These are phyloP conservation scores for Ceratocystis ficicola DNA, from an alignment of 2,329 filamentous ascomycete species.

Conservation along the genomic window DNA sequence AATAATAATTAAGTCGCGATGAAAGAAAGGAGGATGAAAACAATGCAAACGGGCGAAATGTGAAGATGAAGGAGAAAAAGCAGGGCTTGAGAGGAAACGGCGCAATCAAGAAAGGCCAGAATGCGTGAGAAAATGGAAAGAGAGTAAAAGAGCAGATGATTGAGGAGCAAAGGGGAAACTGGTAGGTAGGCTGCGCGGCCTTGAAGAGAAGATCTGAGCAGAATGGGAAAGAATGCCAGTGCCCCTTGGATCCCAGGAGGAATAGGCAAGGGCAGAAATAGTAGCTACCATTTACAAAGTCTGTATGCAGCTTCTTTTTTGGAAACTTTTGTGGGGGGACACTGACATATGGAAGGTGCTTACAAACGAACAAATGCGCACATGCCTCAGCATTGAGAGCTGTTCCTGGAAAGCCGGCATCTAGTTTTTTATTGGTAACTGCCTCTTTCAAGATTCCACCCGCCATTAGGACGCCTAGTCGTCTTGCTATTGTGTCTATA, in stretches of 20 bases:
- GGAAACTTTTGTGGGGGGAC: background rate
- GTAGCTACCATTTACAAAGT: background rate
- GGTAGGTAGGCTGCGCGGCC: background rate
- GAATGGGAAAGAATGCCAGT: constrained; percentile 12
- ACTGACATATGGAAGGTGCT: background rate
- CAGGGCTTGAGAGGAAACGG: too few relatives aligned
- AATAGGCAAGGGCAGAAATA: constrained; percentile 11
- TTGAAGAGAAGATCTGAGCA: constrained; percentile 6
- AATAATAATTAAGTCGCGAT: background rate
- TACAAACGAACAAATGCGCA: background rate
- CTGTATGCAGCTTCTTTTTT: constrained; percentile 1
- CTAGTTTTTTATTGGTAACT: background rate
- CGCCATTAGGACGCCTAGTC: background rate
- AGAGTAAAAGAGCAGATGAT: background rate
- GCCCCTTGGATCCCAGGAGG: constrained; percentile 1
- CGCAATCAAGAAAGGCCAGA: background rate
- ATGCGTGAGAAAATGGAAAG: too few relatives aligned
- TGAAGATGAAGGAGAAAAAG: background rate
- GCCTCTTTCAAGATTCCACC: background rate
- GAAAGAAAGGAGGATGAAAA: background rate
- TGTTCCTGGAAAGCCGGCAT: background rate
- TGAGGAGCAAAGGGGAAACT: background rate
- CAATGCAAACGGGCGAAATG: background rate
- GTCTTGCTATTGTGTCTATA: background rate
- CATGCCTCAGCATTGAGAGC: background rate